Evolutionary conservation across 139 green algal genomes (phyloP), one percentile per base, ranked within the genome.

Genomic region (Yamagishiella unicocca): DNA sequence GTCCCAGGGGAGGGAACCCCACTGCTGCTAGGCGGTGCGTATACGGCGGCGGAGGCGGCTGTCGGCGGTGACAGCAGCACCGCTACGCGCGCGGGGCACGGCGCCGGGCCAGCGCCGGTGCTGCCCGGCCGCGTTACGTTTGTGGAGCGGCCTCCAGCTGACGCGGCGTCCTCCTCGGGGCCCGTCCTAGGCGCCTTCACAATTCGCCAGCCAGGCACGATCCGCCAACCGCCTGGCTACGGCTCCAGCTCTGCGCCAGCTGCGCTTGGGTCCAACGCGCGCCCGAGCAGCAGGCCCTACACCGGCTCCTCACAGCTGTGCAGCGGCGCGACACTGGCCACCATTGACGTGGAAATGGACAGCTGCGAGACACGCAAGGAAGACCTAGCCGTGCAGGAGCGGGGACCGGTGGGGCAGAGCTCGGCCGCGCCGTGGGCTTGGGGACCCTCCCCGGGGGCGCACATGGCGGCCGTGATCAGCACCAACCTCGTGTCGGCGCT

Each of bases 291-390:
- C 17, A 12, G 50, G 50, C 50, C 50, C 50, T 58, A 58, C 50
- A 58, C 50, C n/a, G n/a, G 50, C 50, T 17, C 14, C 50, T 58
- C 50, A 12, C 50, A 58, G 14, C 50, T 17, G 50, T 10, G n/a
- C 74, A 61, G 40, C 19, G 27, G 31, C 33, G 76, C 77, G 1
- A 31, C 54, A 29, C 77, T 55, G 58, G 64, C 80, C 31, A 86
- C 80, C 21, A 86, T 89, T 37, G 84, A 89, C 45, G 58, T 89
- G 58, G 84, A 89, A 74, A 64, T 70, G 66, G 84, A 84, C 6
- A 10, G 38, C 70, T 35, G 70, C 70, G 70, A 55, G n/a, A n/a
- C n/a, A n/a, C n/a, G n/a, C n/a, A n/a, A n/a, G n/a, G n/a, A n/a
- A n/a, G n/a, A n/a, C n/a, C n/a, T n/a, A n/a, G n/a, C n/a, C n/a